phyloP scores from a whole-genome alignment of 257 asterid species.

The Solanum lignicaule region DNA sequence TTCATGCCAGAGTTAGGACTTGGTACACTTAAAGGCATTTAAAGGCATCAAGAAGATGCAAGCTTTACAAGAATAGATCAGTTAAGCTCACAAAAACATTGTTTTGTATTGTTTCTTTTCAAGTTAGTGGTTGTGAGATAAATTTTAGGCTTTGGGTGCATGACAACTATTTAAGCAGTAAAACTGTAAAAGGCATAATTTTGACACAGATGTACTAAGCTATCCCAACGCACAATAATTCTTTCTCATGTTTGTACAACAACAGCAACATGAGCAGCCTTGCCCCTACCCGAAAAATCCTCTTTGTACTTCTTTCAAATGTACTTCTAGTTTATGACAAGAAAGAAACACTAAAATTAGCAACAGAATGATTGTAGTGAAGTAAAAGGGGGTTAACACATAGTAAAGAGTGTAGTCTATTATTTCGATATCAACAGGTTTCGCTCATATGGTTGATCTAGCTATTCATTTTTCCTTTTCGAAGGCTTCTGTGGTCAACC shows the following conservation, averaged over 20 bases:
- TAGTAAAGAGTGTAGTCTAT: background rate
- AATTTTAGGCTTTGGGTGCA: background rate
- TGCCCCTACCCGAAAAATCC: background rate
- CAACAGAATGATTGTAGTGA: background rate
- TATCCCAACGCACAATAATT: background rate
- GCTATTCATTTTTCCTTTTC: background rate
- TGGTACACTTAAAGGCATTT: background rate
- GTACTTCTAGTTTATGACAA: background rate
- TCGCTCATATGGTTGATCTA: background rate
- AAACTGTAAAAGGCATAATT: background rate
- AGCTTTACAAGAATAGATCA: background rate
- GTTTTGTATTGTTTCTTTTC: background rate
- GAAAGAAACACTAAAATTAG: background rate
- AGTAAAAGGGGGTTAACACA: background rate
- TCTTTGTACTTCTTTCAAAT: background rate
- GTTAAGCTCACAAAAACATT: background rate
- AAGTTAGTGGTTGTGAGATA: background rate
- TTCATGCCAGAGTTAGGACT: background rate
- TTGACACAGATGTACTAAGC: background rate
- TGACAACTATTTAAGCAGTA: background rate
- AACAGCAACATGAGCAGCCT: background rate
- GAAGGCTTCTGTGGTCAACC: background rate
- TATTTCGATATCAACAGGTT: background rate
- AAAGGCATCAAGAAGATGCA: background rate
- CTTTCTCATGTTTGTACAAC: background rate